Conservation (phyloP, 2,329 filamentous ascomycete genomes). For the Beauveria sp. region DNA sequence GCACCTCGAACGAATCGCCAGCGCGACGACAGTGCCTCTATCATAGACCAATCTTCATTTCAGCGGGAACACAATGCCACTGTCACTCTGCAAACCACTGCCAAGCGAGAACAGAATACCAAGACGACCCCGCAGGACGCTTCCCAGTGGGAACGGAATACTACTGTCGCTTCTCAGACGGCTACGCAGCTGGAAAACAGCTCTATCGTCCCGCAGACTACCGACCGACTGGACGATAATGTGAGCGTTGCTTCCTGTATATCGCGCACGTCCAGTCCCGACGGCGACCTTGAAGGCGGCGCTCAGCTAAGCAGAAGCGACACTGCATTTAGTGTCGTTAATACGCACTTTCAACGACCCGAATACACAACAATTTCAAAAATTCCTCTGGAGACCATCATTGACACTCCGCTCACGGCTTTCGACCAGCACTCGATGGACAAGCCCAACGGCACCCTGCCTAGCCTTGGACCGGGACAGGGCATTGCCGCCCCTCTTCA, state of each 20-base stretch:
- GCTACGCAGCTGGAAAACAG: not conserved
- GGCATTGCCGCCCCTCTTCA: not conserved
- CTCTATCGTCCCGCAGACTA: not conserved
- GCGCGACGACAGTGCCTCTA: too few relatives aligned
- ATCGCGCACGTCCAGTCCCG: conserved; percentile 7
- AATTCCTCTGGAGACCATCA: not conserved
- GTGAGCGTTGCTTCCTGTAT: not conserved
- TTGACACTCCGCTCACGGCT: not conserved
- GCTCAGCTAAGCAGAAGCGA: conserved; percentile 9
- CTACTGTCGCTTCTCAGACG: not conserved
- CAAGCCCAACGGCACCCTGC: not conserved
- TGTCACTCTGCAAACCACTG: not conserved
- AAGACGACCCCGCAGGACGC: not conserved
- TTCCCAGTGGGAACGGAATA: not conserved
- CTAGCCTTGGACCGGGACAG: not conserved
- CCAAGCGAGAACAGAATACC: not conserved
- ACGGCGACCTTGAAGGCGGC: conserved; percentile 8
- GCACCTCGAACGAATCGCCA: too few relatives aligned
- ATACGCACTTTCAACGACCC: not conserved
- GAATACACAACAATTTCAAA: not conserved
- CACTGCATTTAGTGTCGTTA: conserved; percentile 1
- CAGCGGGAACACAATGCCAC: not conserved
- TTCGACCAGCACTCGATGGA: not conserved
- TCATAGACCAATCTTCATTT: too few relatives aligned
- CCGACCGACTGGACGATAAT: not conserved